Evolutionary conservation across 2,329 filamentous ascomycete species (phyloP), one percentile per base, ranked within the genome.

Genomic region (Dothideomycetes sp.): DNA sequence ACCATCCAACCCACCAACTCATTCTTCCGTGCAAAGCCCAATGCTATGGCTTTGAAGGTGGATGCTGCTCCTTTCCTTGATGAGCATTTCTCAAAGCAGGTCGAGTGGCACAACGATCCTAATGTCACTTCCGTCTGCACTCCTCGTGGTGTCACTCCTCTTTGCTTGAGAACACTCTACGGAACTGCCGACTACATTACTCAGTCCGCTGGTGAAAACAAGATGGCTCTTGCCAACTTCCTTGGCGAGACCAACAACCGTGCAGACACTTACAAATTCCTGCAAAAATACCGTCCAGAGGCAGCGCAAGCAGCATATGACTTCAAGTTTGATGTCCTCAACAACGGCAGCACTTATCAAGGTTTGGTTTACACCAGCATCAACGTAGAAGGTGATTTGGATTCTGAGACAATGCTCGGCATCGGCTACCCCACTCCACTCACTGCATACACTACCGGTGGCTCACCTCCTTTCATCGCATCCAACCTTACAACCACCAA

Each of bases 1-100:
- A 67, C 71, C 10, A 70, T 78, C 18, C 74, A 78, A 53, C 75
- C 75, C 2, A 78, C 74, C 1, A 78, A 68, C 34, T 73, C 73
- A 0, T 78, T 78, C 61, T 71, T 74, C 54, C 64, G 66, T 50
- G 62, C 49, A 50, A 50, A 23, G 44, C 53, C 25, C 49, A 57
- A 49, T 38, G 19, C 42, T 16, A 22, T 41, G 5, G 37, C 41
- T 1, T 31, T 60, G n/a, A 45, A 55, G 16, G 54, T 56, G 15
- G 49, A 54, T 30, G 43, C 35, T 46, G 41, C 41, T 30, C 38
- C 42, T 44, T 45, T 32, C 33, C 49, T 28, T 47, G 47, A n/a
- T 15, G 28, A 17, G 6, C 8, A 17, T 3, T 11, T 31, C 27
- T 36, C 35, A 19, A 32, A 41, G 27, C 16, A 31, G 7, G 37